phyloP scores from a whole-genome alignment of 2,329 filamentous ascomycete species.

The Trichoderma arundinaceum region DNA sequence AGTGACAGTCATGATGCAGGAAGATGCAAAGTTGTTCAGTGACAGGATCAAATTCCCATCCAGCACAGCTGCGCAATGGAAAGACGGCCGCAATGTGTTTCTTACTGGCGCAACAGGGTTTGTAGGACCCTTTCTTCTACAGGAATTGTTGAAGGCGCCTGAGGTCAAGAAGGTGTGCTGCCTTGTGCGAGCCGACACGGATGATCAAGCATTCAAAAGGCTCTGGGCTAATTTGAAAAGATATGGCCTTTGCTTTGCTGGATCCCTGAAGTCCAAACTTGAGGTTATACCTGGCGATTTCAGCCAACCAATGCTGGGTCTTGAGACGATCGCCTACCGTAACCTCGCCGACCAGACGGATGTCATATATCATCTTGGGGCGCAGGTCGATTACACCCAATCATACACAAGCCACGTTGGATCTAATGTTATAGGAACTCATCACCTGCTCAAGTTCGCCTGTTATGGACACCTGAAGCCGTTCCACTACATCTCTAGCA shows the following conservation, averaged over 20 bases:
- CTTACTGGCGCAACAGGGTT: too few species aligned
- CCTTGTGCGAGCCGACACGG: background rate
- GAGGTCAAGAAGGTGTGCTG: background rate
- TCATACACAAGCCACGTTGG: background rate
- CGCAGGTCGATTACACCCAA: background rate
- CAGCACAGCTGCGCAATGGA: too few species aligned
- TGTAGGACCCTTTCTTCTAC: too few species aligned
- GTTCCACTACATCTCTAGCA: background rate
- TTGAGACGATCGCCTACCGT: background rate
- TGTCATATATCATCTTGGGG: constrained; percentile 1
- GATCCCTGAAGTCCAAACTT: background rate
- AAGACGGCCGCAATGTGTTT: too few species aligned
- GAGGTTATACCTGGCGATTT: background rate
- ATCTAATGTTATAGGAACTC: background rate
- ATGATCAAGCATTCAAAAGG: background rate
- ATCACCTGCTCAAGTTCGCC: background rate
- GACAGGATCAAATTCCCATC: too few species aligned
- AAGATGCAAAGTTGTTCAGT: too few species aligned
- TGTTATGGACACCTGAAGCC: background rate
- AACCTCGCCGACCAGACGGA: background rate
- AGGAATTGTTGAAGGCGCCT: too few species aligned
- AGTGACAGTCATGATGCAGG: too few species aligned
- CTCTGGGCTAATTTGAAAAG: background rate
- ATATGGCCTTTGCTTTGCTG: background rate
- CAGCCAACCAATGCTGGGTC: background rate